A percentile compares a stretch with the other conserved stretches of the same genome.
Evolutionary conservation across 2,329 filamentous ascomycete genomes (phyloP).

Genomic region (Mariannaea sp.): DNA sequence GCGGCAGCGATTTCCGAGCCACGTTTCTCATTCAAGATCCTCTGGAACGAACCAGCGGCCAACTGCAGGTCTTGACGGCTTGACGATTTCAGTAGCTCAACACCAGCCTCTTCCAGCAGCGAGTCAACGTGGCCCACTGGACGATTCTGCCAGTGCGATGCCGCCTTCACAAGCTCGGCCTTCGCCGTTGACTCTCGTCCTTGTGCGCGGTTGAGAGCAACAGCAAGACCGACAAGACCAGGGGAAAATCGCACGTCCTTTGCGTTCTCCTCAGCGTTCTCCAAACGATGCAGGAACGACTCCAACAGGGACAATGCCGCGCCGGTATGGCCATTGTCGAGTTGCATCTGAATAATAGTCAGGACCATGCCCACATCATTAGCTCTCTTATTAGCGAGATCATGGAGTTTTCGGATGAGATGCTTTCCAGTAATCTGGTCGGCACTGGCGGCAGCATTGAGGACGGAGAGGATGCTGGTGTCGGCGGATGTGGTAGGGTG

Average conservation of each 20-base stretch:
- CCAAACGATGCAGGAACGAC: conserved; percentile 73
- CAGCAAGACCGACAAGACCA: conserved; percentile 78
- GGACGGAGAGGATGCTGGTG: conserved; percentile 51
- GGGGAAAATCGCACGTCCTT: conserved; percentile 80
- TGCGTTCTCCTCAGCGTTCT: conserved; percentile 61
- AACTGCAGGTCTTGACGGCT: conserved; percentile 68
- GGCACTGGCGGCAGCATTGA: conserved; percentile 74
- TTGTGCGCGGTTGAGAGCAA: conserved; percentile 78
- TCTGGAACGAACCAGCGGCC: conserved; percentile 79
- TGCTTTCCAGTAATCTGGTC: conserved; percentile 66
- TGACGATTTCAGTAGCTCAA: conserved; percentile 78
- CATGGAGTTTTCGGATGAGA: conserved; percentile 71
- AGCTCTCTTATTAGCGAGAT: conserved; percentile 73
- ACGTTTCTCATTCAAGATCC: conserved; percentile 68
- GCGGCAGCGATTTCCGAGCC: conserved; percentile 73
- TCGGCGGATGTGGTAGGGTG: conserved; percentile 41
- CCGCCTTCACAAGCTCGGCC: conserved; percentile 76
- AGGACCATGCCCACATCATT: conserved; percentile 80
- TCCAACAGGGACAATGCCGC: conserved; percentile 79
- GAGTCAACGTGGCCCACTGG: conserved; percentile 54
- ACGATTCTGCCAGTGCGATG: conserved; percentile 77
- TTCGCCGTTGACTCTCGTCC: conserved; percentile 75
- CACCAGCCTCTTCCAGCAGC: conserved; percentile 80
- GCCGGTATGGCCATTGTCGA: conserved; percentile 70
- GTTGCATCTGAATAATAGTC: conserved; percentile 80